Conservation (phyloP, 2,329 filamentous ascomycete genomes). For the Alternaria sp. region DNA sequence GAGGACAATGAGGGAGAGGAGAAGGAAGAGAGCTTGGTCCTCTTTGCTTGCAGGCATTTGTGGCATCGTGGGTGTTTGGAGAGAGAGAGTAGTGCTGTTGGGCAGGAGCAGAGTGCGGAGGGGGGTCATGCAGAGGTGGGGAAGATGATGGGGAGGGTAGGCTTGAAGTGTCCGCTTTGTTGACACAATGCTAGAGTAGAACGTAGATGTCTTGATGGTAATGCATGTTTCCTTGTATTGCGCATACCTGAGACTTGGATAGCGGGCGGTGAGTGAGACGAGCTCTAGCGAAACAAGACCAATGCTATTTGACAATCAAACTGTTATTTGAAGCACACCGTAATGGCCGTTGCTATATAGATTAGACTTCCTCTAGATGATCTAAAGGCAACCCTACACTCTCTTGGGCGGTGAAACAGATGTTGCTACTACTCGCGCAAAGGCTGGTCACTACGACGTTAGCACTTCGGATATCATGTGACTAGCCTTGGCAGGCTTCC, state of each 20-base stretch:
- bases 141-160: conserved; percentile 12
- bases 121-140: not conserved
- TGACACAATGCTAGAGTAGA: conserved; percentile 1
- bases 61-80: conserved; percentile 51
- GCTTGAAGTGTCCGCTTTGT: conserved; percentile 42
- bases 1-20: conserved; percentile 8
- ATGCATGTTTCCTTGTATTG: not conserved
- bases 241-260: not conserved
- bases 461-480: too few relatives aligned
- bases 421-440: not conserved
- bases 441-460: not conserved
- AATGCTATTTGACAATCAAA: accelerated
- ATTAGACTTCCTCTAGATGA: too few relatives aligned
- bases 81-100: conserved; percentile 9
- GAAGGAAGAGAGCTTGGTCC: conserved; percentile 31
- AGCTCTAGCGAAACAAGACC: too few relatives aligned
- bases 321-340: too few relatives aligned
- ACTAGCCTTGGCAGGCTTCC: too few relatives aligned
- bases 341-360: too few relatives aligned
- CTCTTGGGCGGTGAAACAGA: not conserved
- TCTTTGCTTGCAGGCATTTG: conserved; percentile 53
- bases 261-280: not conserved
- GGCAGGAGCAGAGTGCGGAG: not conserved
- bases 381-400: too few relatives aligned
- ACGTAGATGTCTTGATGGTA: too few relatives aligned